A percentile compares a stretch with the other conserved stretches of the same genome.
Evolutionary conservation across 169 alveolate genomes (phyloP).

Genomic region (Cryptosporidium sp.): DNA sequence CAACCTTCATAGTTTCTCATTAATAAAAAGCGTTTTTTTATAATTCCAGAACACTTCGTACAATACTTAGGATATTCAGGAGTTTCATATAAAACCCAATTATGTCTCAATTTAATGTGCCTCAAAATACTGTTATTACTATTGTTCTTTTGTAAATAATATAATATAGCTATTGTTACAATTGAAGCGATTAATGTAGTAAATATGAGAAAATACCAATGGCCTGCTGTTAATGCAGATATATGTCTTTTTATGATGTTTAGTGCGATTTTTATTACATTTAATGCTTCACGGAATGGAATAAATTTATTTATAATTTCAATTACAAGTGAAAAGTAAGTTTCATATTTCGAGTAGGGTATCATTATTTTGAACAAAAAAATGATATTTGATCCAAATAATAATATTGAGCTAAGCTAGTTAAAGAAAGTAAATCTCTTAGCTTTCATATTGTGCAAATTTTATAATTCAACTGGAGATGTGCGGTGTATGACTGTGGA

Average conservation of each 20-base stretch:
- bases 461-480: neutral
- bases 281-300: constrained; percentile 49
- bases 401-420: neutral
- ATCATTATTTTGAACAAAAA: neutral
- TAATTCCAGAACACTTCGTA: constrained; percentile 65
- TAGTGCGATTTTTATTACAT: constrained; percentile 47
- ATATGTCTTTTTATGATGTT: constrained; percentile 21
- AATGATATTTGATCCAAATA: neutral
- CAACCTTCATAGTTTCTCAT: constrained; percentile 71
- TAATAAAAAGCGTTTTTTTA: constrained; percentile 44
- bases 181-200: neutral
- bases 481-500: constrained; percentile 19
- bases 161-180: neutral
- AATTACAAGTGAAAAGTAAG: neutral
- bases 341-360: neutral
- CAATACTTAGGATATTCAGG: constrained; percentile 70
- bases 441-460: constrained; percentile 3
- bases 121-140: constrained; percentile 25
- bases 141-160: constrained; percentile 35
- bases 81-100: constrained; percentile 71
- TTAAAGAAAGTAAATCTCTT: neutral
- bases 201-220: constrained; percentile 39
- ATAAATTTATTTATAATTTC: constrained; percentile 31
- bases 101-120: constrained; percentile 66
- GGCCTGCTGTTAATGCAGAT: constrained; percentile 16